These are phyloP conservation scores for Thymus mandschuricus DNA, from an alignment of 257 asterid genomes.

Conservation along the genomic window DNA sequence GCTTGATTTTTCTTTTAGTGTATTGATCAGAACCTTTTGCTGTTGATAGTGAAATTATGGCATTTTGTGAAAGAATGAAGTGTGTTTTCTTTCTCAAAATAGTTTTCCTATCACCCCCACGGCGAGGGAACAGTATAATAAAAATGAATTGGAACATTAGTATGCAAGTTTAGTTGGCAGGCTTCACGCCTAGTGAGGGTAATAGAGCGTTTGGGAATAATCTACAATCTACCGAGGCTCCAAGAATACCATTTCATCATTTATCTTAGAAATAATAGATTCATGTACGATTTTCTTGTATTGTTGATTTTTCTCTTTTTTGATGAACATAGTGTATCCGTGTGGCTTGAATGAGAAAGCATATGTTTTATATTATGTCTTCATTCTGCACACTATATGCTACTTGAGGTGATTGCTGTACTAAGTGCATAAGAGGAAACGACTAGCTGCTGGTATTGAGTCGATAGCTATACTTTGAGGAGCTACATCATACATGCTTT, in stretches of 20 bases:
- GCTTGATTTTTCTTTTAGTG: background rate
- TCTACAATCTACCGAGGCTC: background rate
- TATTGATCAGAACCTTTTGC: background rate
- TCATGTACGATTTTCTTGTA: background rate
- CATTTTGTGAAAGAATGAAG: background rate
- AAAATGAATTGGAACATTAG: background rate
- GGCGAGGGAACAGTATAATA: too few relatives aligned
- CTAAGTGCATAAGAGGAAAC: background rate
- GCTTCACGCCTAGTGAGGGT: background rate
- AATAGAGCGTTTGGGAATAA: background rate
- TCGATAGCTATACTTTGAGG: background rate
- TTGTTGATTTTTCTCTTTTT: background rate
- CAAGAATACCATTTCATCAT: background rate
- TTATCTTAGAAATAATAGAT: background rate
- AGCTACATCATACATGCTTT: slow-evolving; percentile 7
- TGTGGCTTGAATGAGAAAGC: background rate
- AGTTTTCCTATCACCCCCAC: background rate
- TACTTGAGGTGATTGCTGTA: background rate
- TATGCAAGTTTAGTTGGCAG: background rate
- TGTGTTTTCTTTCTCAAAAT: background rate
- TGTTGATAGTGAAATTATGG: background rate
- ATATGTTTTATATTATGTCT: background rate
- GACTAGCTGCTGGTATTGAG: background rate
- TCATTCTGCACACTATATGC: background rate
- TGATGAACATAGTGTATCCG: background rate